Evolutionary conservation across 2,329 filamentous ascomycete genomes (phyloP).

Genomic region (Aspergillus spinulosporus): DNA sequence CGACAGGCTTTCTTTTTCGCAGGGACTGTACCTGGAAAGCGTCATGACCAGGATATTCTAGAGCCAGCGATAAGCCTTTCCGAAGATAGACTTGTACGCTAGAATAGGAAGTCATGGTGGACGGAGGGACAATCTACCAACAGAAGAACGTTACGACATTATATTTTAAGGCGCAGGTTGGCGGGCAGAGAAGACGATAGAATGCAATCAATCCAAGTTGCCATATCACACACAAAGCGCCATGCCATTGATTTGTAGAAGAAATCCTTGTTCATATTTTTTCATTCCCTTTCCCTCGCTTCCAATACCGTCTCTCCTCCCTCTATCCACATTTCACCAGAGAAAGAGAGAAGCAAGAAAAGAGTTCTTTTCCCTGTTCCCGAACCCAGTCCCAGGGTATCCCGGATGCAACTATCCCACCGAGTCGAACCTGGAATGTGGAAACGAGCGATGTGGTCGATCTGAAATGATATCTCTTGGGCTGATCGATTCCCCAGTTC

Average conservation of each 20-base stretch:
- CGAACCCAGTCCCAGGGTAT: constrained; percentile 23
- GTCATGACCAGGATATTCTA: background rate
- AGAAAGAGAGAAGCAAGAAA: constrained; percentile 18
- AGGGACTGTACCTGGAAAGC: background rate
- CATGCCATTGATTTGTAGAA: constrained; percentile 31
- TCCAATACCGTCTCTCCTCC: constrained; percentile 13
- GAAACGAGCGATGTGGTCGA: constrained; percentile 31
- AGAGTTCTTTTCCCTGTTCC: constrained; percentile 20
- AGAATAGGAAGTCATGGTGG: too few species aligned
- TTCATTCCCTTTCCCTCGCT: constrained; percentile 19
- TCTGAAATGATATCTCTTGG: constrained; percentile 29
- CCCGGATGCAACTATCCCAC: constrained; percentile 25
- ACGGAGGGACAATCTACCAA: background rate
- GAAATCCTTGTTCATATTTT: constrained; percentile 24
- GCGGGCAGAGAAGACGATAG: constrained; percentile 9
- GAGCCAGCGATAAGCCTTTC: too few species aligned
- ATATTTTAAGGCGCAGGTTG: constrained; percentile 12
- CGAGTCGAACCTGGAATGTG: constrained; percentile 24
- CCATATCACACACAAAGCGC: constrained; percentile 31
- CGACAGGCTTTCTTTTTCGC: too few species aligned
- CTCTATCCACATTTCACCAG: constrained; percentile 15
- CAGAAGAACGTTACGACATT: constrained; percentile 14
- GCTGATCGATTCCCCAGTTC: constrained; percentile 32
- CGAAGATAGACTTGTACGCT: too few species aligned
- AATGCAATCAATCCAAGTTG: constrained; percentile 22